phyloP scores from a whole-genome alignment of 192 early-diverging fungal genomes.

The Funneliformis geosporum region DNA sequence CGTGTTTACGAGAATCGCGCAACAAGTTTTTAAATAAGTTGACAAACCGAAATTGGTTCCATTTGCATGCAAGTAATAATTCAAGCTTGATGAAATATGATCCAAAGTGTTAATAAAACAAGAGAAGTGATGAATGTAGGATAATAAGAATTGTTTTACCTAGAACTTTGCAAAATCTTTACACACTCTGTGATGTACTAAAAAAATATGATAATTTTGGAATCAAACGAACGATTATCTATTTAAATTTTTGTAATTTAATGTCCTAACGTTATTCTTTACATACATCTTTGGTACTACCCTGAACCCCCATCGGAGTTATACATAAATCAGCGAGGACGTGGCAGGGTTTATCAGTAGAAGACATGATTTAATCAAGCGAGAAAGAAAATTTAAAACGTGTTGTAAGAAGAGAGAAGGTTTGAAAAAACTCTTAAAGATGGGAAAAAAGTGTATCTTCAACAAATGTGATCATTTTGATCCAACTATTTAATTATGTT shows the following conservation, averaged over 20 bases:
- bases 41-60: slow-evolving; percentile 16
- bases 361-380: not conserved
- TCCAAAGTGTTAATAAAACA: not conserved
- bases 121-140: not conserved
- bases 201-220: too few species aligned
- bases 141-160: not conserved
- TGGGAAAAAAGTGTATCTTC: too few species aligned
- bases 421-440: not conserved
- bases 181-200: too few species aligned
- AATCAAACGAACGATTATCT: too few species aligned
- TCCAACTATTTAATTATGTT: too few species aligned
- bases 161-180: not conserved
- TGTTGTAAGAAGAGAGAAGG: not conserved
- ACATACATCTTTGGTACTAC: not conserved
- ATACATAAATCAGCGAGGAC: slow-evolving; percentile 14
- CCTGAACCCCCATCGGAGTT: not conserved
- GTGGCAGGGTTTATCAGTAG: not conserved
- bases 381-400: not conserved
- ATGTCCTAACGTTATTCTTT: not conserved
- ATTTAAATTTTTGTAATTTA: too few species aligned
- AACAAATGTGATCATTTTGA: too few species aligned
- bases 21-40: not conserved
- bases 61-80: not conserved
- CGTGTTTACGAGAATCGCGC: not conserved
- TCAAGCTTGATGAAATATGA: not conserved